Conservation (phyloP, 2,329 filamentous ascomycete genomes). For the Hymenoscyphus occultus region DNA sequence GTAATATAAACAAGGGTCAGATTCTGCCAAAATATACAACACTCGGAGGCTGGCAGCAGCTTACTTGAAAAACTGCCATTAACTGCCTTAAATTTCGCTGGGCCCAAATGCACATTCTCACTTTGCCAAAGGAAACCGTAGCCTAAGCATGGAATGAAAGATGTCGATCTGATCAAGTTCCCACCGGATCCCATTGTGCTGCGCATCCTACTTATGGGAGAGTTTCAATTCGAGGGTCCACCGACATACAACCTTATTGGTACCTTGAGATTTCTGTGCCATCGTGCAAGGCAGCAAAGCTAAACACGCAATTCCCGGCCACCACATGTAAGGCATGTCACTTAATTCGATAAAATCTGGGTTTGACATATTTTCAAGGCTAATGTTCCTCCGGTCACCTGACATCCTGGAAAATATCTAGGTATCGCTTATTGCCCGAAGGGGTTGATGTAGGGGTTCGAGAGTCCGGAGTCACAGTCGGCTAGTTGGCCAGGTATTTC, state of each 20-base stretch:
- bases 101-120: too few species aligned
- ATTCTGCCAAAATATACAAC: too few species aligned
- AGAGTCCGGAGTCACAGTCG: not conserved
- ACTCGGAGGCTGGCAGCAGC: too few species aligned
- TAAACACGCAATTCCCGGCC: not conserved
- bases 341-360: not conserved
- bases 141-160: too few species aligned
- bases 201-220: not conserved
- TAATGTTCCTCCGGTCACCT: not conserved
- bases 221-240: not conserved
- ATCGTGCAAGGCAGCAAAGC: not conserved
- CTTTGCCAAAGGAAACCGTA: too few species aligned
- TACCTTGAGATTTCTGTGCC: not conserved
- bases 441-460: not conserved
- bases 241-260: not conserved
- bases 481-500: not conserved
- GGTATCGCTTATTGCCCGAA: not conserved
- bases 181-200: not conserved
- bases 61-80: too few species aligned
- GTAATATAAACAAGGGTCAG: too few species aligned
- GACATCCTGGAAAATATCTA: not conserved
- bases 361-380: not conserved
- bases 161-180: not conserved
- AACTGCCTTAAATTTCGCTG: too few species aligned
- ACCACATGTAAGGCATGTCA: conserved; percentile 1